Evolutionary conservation across 108 stramenopile genomes (phyloP).

Genomic region (Cylindrotheca closterium): DNA sequence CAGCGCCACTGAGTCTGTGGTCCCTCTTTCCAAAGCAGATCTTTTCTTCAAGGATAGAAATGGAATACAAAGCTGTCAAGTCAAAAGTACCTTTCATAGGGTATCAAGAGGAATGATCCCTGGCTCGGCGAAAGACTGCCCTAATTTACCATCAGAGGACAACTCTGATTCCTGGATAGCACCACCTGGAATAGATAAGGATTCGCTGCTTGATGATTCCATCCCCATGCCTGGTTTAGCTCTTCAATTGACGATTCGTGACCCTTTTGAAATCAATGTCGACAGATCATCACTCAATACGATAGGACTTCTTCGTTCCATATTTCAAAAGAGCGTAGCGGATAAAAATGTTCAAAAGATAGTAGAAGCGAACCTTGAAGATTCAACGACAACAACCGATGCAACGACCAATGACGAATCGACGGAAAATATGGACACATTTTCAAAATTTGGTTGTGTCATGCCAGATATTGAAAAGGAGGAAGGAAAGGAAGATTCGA

Average conservation of each 20-base stretch:
- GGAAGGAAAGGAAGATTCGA: conserved; percentile 1
- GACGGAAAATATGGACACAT: conserved; percentile 12
- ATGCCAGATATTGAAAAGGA: neutral
- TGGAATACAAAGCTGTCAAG: conserved; percentile 57
- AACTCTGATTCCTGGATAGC: conserved; percentile 55
- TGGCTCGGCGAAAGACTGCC: conserved; percentile 32
- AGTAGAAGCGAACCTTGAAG: neutral
- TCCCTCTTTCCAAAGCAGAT: conserved; percentile 14
- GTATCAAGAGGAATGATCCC: conserved; percentile 50
- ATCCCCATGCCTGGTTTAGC: conserved; percentile 75
- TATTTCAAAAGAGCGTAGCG: conserved; percentile 38
- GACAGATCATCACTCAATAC: conserved; percentile 58
- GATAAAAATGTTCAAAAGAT: conserved; percentile 1
- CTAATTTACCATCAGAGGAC: conserved; percentile 57
- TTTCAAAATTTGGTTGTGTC: conserved; percentile 2
- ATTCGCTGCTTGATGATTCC: conserved; percentile 33
- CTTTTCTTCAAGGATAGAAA: conserved; percentile 40
- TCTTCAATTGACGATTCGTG: conserved; percentile 50
- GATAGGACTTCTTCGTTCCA: conserved; percentile 36
- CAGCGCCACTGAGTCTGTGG: neutral
- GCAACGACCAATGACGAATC: neutral
- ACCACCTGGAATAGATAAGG: neutral
- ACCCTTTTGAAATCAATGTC: conserved; percentile 73
- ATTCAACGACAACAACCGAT: neutral
- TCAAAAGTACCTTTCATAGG: conserved; percentile 63